phyloP scores from a whole-genome alignment of 2,329 filamentous ascomycete genomes.

The Diaporthe helianthi region DNA sequence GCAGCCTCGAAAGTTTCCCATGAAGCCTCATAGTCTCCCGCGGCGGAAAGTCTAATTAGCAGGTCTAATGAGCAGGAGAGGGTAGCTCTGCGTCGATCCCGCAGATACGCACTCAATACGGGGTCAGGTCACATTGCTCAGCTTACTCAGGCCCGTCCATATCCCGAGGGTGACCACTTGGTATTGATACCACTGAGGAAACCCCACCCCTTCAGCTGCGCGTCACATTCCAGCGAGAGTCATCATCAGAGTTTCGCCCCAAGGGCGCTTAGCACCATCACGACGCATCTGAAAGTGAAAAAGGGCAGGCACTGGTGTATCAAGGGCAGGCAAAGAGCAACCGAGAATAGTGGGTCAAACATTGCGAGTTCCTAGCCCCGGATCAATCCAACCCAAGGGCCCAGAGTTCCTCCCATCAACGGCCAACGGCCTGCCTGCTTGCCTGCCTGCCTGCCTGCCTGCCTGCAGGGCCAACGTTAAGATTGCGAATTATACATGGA shows the following conservation, averaged over 20 bases:
- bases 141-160: slow-evolving; percentile 27
- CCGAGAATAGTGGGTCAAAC: slow-evolving; percentile 19
- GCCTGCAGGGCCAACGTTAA: slow-evolving; percentile 14
- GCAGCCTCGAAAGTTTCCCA: background rate
- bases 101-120: background rate
- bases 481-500: background rate
- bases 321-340: slow-evolving; percentile 8
- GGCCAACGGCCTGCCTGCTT: slow-evolving; percentile 20
- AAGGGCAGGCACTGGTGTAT: background rate
- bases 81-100: slow-evolving; percentile 9
- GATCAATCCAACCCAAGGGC: slow-evolving; percentile 4
- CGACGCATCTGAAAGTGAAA: slow-evolving; percentile 10
- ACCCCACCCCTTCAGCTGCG: background rate
- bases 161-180: slow-evolving; percentile 14
- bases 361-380: slow-evolving; percentile 14
- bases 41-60: slow-evolving; percentile 8
- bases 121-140: slow-evolving; percentile 4
- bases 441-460: too few species aligned
- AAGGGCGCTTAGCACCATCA: background rate
- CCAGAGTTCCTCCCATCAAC: background rate
- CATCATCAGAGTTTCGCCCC: slow-evolving; percentile 3
- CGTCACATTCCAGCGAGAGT: background rate
- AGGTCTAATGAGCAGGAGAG: background rate
- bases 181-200: background rate
- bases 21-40: slow-evolving; percentile 5